Evolutionary conservation across 164 flowering plant genomes (phyloP).

Genomic region (Litsea cubeba): DNA sequence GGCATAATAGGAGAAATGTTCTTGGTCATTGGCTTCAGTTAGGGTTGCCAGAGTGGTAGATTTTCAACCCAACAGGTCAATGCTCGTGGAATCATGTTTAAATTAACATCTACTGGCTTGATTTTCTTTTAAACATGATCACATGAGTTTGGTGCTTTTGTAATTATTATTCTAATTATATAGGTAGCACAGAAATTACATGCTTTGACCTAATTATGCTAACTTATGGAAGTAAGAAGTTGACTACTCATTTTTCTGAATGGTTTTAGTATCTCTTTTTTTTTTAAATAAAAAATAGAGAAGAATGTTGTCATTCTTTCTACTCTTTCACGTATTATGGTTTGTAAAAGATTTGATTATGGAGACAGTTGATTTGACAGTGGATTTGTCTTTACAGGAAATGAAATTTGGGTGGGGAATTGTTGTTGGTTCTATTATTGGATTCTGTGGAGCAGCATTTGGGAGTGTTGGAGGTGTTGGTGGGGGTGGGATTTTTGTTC

Average conservation of each 20-base stretch:
- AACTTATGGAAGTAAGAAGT: neutral
- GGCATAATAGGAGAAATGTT: too few species aligned
- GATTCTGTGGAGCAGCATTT: slow-evolving; percentile 95
- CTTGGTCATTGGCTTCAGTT: too few species aligned
- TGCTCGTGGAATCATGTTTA: too few species aligned
- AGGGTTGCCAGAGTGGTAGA: too few species aligned
- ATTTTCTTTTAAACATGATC: too few species aligned
- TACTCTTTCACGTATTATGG: neutral
- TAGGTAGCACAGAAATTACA: too few species aligned
- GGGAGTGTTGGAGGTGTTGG: slow-evolving; percentile 99
- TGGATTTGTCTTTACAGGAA: slow-evolving; percentile 41
- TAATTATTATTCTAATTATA: too few species aligned
- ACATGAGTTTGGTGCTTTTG: too few species aligned
- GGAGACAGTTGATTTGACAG: neutral
- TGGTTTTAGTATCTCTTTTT: neutral
- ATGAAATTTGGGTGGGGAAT: slow-evolving; percentile 83
- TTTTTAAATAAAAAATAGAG: neutral
- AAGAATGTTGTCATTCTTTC: neutral
- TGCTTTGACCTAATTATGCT: too few species aligned
- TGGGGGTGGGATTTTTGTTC: slow-evolving; percentile 98
- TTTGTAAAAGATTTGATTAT: neutral
- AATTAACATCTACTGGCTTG: too few species aligned
- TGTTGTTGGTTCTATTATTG: slow-evolving; percentile 62
- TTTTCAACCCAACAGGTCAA: too few species aligned
- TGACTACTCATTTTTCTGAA: neutral